Base-by-base conservation (phyloP, 2,329 filamentous ascomycete species). In the Fusarium aywerte region DNA sequence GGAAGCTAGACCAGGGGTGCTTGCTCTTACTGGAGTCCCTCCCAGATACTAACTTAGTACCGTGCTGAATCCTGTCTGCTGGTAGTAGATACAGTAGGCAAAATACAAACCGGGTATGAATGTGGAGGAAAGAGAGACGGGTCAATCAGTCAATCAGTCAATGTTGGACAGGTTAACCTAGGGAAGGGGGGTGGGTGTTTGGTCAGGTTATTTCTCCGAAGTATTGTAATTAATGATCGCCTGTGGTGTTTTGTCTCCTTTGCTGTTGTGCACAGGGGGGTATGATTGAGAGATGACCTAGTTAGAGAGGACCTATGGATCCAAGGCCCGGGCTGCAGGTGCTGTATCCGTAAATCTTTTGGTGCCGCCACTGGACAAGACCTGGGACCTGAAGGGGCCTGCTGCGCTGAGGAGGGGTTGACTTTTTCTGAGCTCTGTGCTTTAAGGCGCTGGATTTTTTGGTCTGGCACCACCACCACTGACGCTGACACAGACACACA, bases 191-290 rank as follows among this genome's bases (percentile, higher is more conserved):
- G 58, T 58, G 58, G 54, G 58, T 31, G 58, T 59, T 54, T 58
- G 23, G 52, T 67, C 55, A 52, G 56, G 51, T 59, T 67, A 71
- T 69, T 69, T 68, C 69, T 69, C 69, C 69, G 62, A 70, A 51
- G 44, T 48, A n/a, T 48, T 44, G 50, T 45, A 64, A 71, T 72
- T 59, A 69, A 47, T 58, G 67, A 69, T 71, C 57, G 62, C 43
- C 48, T 56, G 35, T 62, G 50, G 43, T 63, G 50, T 63, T 62
- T 63, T 63, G 59, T 31, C 21, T 38, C 33, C 53, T 62, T 49
- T 51, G 38, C 20, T 52, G 55, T 60, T 55, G 36, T 49, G 45
- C 23, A 23, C 29, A 49, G 23, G 53, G 67, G 66, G 66, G 61
- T 60, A 54, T 32, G 45, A 40, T 48, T 25, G 31, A 15, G 31